Evolutionary conservation across 495 filamentous ascomycete species (phyloP).

Genomic region (Xylaria palmicola): DNA sequence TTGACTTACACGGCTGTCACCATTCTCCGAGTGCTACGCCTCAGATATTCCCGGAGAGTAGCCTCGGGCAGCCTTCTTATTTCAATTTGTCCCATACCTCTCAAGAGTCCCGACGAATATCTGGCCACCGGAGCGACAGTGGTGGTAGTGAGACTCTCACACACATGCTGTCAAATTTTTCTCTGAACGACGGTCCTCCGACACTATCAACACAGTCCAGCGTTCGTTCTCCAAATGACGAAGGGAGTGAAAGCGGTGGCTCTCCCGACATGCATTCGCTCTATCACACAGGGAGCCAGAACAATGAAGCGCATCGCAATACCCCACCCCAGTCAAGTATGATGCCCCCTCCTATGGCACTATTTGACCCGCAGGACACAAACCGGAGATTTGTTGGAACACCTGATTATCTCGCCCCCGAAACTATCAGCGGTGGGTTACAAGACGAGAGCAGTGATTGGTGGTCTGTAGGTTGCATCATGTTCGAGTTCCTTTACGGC

Average conservation of each 20-base stretch:
- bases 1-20: conserved; percentile 74
- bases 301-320: conserved; percentile 40
- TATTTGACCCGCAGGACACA: conserved; percentile 93
- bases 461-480: conserved; percentile 97
- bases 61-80: conserved; percentile 83
- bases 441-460: conserved; percentile 99
- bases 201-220: conserved; percentile 38
- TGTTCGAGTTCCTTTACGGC: conserved; percentile 93
- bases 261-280: conserved; percentile 70
- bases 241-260: conserved; percentile 47
- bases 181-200: conserved; percentile 61
- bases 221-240: conserved; percentile 59
- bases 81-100: conserved; percentile 71
- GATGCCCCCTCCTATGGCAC: conserved; percentile 91
- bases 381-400: conserved; percentile 94
- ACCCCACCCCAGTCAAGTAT: conserved; percentile 73
- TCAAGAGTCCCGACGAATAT: conserved; percentile 78
- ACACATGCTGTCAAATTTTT: conserved; percentile 81
- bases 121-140: conserved; percentile 89
- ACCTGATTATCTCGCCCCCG: conserved; percentile 94
- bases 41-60: conserved; percentile 74
- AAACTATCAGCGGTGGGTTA: conserved; percentile 90
- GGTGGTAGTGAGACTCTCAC: conserved; percentile 82
- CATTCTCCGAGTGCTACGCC: conserved; percentile 83
- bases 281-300: conserved; percentile 59